Percentiles rank a stretch among this genome's conserved stretches.
phyloP scores from a whole-genome alignment of 2,329 filamentous ascomycete genomes.

The Fusarium nodosum region DNA sequence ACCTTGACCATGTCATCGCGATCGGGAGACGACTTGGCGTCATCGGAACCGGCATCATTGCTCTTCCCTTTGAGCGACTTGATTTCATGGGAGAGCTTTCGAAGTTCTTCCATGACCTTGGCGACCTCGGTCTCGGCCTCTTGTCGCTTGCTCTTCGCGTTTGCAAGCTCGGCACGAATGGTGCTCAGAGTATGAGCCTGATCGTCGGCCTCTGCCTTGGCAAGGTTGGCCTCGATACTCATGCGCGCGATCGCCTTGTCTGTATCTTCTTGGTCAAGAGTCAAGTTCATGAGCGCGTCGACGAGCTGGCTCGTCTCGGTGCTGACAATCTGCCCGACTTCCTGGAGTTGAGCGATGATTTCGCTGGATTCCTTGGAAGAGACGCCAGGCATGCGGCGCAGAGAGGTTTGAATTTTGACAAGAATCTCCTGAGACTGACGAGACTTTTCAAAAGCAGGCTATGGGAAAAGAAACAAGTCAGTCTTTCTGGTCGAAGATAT shows the following conservation, averaged over 20 bases:
- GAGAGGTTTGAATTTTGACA: conserved; percentile 55
- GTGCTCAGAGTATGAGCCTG: conserved; percentile 52
- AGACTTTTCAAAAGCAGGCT: conserved; percentile 55
- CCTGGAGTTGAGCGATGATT: conserved; percentile 54
- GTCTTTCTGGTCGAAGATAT: not conserved
- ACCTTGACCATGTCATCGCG: conserved; percentile 53
- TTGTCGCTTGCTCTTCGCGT: conserved; percentile 52
- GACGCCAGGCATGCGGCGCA: conserved; percentile 58
- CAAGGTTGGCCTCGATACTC: conserved; percentile 57
- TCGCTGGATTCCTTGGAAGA: conserved; percentile 54
- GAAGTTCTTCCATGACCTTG: conserved; percentile 49
- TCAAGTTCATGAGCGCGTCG: conserved; percentile 55
- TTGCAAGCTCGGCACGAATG: conserved; percentile 51
- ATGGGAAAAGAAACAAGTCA: not conserved
- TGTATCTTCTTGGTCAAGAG: conserved; percentile 56
- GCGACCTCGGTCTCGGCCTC: conserved; percentile 49
- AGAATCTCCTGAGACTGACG: conserved; percentile 55
- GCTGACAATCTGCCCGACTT: conserved; percentile 56
- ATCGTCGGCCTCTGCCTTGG: conserved; percentile 54
- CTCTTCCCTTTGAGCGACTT: conserved; percentile 50
- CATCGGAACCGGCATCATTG: conserved; percentile 32
- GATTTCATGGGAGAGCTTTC: conserved; percentile 49
- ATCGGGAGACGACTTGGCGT: conserved; percentile 36
- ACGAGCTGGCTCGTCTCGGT: conserved; percentile 58
- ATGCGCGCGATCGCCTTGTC: conserved; percentile 57